phyloP scores from a whole-genome alignment of 2,329 filamentous ascomycete species.

The Diaporthe citrichinensis region DNA sequence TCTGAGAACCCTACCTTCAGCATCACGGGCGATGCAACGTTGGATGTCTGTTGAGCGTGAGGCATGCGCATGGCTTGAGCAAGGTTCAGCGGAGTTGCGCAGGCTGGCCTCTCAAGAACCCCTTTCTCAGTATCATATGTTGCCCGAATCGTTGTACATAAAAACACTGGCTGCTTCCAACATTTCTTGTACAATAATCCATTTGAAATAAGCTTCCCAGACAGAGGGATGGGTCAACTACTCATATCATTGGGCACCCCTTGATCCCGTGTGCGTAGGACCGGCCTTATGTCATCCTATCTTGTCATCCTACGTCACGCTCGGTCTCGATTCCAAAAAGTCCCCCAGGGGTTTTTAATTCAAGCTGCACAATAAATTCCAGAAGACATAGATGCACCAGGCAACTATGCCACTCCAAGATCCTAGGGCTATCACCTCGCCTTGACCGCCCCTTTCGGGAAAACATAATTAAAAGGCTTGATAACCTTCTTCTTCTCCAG shows the following conservation, averaged over 20 bases:
- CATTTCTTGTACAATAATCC: neutral
- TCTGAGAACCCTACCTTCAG: conserved; percentile 66
- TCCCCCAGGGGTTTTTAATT: too few species aligned
- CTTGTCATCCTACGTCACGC: too few species aligned
- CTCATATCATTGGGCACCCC: neutral
- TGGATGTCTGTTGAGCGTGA: conserved; percentile 56
- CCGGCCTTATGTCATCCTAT: neutral
- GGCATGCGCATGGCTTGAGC: neutral
- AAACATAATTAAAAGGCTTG: too few species aligned
- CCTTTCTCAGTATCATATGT: neutral
- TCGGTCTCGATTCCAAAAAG: too few species aligned
- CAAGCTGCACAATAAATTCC: too few species aligned
- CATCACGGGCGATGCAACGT: conserved; percentile 60
- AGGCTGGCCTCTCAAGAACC: neutral
- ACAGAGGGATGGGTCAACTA: neutral
- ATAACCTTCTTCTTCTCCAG: too few species aligned
- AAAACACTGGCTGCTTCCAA: neutral
- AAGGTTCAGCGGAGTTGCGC: neutral
- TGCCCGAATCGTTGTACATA: neutral
- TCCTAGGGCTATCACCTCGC: too few species aligned
- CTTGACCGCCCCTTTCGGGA: too few species aligned
- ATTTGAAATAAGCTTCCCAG: neutral
- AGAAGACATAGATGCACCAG: too few species aligned
- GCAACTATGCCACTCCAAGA: too few species aligned
- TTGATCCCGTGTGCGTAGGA: too few species aligned